Evolutionary conservation across 176 grass and related monocot species (phyloP), one percentile per base, ranked within the genome.

Genomic region (Eleusine coracana): DNA sequence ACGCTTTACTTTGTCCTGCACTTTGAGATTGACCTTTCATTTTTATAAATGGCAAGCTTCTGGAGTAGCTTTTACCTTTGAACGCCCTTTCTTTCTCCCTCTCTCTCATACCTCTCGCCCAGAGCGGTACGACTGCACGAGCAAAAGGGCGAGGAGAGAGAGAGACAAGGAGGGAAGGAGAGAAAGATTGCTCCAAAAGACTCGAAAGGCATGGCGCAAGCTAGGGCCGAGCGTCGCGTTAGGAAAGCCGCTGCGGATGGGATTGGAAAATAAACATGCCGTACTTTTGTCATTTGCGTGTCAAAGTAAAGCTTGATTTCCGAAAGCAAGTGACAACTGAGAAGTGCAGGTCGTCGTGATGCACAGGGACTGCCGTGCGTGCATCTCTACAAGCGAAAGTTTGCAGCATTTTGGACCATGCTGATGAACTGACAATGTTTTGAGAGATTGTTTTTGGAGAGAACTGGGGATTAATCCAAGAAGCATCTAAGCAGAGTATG

Each of bases 11-110:
- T 77, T 73, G 21, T 45, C 52, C 74, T 17, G 61, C 50, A 5
- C 66, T 66, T 76, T 78, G 78, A 78, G 78, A 78, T 82, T 82
- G 83, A 86, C 78, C 77, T 89, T 86, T 78, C 11, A 13, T 45
- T 86, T 89, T 72, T 78, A 68, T 60, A 25, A 29, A 25, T 29
- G 25, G 88, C 10, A 29, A 73, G 72, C 66, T 86, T 78, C 78
- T 48, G 52, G 64, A 44, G 36, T 28, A n/a, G 42, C 87, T 81
- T 88, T 85, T 23, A 14, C 66, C 87, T 89, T 89, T 86, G 62
- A 85, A 81, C 66, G 20, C 6, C 40, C 20, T 56, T 45, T 21
- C 28, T 31, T 34, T 1, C 31, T 34, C 31, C 49, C 9, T 5
- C 5, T 66, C 15, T 21, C 16, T 7, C 1, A 20, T 16, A 12